Conservation (phyloP, 345 rosid species). For the Salix exigua region DNA sequence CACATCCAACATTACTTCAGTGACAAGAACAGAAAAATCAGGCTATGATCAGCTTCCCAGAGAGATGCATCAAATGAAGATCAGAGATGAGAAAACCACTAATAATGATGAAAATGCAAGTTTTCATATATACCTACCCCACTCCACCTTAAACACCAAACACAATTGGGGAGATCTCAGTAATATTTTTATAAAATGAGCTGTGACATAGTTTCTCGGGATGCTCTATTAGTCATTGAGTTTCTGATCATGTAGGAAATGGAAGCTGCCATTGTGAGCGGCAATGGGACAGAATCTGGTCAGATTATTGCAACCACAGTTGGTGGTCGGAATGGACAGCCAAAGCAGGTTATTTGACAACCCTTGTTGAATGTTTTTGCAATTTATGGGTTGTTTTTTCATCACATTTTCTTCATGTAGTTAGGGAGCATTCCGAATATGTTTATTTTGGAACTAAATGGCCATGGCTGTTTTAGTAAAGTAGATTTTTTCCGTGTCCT, state of each 20-base stretch:
- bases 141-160: not conserved
- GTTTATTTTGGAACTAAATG: not conserved
- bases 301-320: conserved; percentile 75
- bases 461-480: not conserved
- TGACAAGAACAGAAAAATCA: conserved; percentile 36
- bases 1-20: conserved; percentile 41
- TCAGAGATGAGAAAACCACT: conserved; percentile 49
- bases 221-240: not conserved
- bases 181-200: not conserved
- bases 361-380: conserved; percentile 9
- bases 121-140: not conserved
- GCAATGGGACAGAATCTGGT: conserved; percentile 83
- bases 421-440: not conserved
- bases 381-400: conserved; percentile 1
- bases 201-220: not conserved
- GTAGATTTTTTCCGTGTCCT: not conserved
- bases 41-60: conserved; percentile 57
- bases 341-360: conserved; percentile 70
- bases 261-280: conserved; percentile 62
- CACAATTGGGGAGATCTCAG: not conserved
- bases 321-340: conserved; percentile 83
- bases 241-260: conserved; percentile 40
- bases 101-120: conserved; percentile 58
- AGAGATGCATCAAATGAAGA: conserved; percentile 58
- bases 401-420: not conserved